These are phyloP conservation scores for Ramicandelaber brevisporus DNA, from an alignment of 192 early-diverging fungal genomes.

Conservation along the genomic window DNA sequence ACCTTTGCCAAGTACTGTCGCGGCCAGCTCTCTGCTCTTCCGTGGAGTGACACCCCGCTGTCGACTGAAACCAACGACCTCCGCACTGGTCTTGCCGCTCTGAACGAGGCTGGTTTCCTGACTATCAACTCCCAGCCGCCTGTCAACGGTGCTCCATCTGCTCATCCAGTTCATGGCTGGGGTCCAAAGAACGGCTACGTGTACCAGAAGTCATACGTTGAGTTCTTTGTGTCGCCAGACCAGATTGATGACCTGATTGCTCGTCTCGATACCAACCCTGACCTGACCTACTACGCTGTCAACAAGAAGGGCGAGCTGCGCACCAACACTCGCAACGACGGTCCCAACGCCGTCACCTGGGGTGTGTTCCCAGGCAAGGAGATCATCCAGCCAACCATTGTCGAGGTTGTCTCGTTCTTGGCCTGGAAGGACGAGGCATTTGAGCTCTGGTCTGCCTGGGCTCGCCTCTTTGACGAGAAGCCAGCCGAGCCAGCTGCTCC, in stretches of 20 bases:
- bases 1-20: slow-evolving; percentile 69
- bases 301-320: slow-evolving; percentile 70
- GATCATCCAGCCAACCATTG: slow-evolving; percentile 88
- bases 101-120: slow-evolving; percentile 68
- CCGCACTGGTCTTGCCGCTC: slow-evolving; percentile 28
- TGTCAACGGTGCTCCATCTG: slow-evolving; percentile 64
- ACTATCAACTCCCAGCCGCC: slow-evolving; percentile 92
- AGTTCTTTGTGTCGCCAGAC: slow-evolving; percentile 73
- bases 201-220: slow-evolving; percentile 90
- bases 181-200: slow-evolving; percentile 89
- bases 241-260: slow-evolving; percentile 31
- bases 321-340: slow-evolving; percentile 67
- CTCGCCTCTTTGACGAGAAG: slow-evolving; percentile 33
- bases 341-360: slow-evolving; percentile 93
- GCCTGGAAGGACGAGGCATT: slow-evolving; percentile 98
- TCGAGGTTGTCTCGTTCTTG: slow-evolving; percentile 63
- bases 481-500: slow-evolving; percentile 28
- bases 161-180: slow-evolving; percentile 68
- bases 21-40: slow-evolving; percentile 52
- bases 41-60: slow-evolving; percentile 74
- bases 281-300: slow-evolving; percentile 71
- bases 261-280: slow-evolving; percentile 24
- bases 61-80: slow-evolving; percentile 53
- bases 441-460: slow-evolving; percentile 79
- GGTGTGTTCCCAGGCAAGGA: slow-evolving; percentile 95